Conservation (phyloP, 306 rosid species). For the Rosa lucieae region DNA sequence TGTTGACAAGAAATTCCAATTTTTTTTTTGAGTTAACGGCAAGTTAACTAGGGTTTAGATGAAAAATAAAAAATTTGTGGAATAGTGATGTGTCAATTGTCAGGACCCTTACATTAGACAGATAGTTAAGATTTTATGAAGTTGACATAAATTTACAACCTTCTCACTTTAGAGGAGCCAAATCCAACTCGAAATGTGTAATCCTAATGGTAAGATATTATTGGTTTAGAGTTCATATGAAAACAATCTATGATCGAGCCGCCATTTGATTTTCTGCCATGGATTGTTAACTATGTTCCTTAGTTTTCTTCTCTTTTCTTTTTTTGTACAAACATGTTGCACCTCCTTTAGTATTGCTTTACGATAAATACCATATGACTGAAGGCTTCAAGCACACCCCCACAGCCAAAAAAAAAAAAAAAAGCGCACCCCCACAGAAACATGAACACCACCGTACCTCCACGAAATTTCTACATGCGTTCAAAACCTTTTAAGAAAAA, state of each 20-base stretch:
- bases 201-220: neutral
- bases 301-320: neutral
- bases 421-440: neutral
- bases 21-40: too few relatives aligned
- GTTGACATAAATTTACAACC: too few relatives aligned
- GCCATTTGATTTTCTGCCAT: conserved; percentile 5
- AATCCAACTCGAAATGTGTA: neutral
- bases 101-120: too few relatives aligned
- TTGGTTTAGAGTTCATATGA: neutral
- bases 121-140: too few relatives aligned
- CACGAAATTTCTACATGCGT: neutral
- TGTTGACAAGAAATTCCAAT: too few relatives aligned
- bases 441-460: neutral
- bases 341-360: neutral
- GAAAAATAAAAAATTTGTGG: too few relatives aligned
- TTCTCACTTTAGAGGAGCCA: too few relatives aligned
- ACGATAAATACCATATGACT: neutral
- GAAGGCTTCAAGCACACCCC: neutral
- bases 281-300: neutral
- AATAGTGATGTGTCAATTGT: too few relatives aligned
- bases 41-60: too few relatives aligned
- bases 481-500: neutral
- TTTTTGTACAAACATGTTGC: neutral
- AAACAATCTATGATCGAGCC: neutral
- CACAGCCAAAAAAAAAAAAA: neutral